Base-by-base conservation (phyloP, 2,329 filamentous ascomycete genomes). In the Aschersonia sp. region DNA sequence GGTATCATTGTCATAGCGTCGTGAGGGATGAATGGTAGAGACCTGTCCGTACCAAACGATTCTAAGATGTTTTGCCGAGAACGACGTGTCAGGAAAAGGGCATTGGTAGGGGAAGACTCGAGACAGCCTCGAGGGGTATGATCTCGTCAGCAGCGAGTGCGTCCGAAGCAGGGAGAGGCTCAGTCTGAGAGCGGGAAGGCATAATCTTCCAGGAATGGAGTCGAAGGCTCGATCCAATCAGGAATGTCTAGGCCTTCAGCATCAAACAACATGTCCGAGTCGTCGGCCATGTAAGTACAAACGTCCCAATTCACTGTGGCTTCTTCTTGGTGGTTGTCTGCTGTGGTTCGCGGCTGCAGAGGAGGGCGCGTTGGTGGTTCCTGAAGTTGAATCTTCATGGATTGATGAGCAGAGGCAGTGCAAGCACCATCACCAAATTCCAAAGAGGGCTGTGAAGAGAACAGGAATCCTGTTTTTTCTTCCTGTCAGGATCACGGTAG, bases 311-410 rank as follows among this genome's bases (percentile, higher is more conserved):
- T 47, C 35, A 43, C 12, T 30, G 40, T 12, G 50, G 50, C 47
- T 51, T 51, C 50, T 51, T 49, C 50, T 28, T 45, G 41, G 45
- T 47, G 45, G 31, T 44, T 42, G 48, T 51, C 47, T 47, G 48
- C 50, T 32, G 50, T 47, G 32, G 35, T 10, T 45, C 47, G 50
- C 42, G 43, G 43, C 46, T 48, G 35, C 40, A 45, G 20, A 32
- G 40, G 43, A 30, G 45, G 40, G 38, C 31, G 47, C 40, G 47
- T 47, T 45, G 38, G 29, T 30, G 50, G 47, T 43, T 51, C 47
- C 38, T 49, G 47, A 45, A 48, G 50, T 45, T 42, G 50, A 41
- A 47, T 30, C 38, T 48, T 46, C 30, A 47, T 51, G 41, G 43
- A 43, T 46, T 51, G 50, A 9, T 51, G 50, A 12, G 43, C 47